Evolutionary conservation across 805 yeast species (phyloP).

Genomic region (Kockiozyma suomiensis): DNA sequence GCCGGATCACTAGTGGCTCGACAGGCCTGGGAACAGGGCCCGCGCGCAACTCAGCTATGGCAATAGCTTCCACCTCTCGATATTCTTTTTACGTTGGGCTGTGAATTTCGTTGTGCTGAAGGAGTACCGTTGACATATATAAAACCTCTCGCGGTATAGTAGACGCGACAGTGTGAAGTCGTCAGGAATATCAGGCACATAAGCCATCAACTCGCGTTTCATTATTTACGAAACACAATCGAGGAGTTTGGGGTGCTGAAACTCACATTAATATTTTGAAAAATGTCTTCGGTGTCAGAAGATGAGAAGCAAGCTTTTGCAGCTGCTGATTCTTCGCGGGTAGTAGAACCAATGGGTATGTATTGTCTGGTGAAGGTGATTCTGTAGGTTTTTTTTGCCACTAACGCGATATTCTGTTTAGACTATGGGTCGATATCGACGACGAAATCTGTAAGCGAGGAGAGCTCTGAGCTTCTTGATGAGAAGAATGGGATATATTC

Average conservation of each 20-base stretch:
- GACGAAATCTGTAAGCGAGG: background rate
- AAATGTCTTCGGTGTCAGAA: background rate
- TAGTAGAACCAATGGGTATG: constrained; percentile 10
- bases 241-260: background rate
- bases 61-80: background rate
- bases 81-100: background rate
- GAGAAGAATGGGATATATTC: constrained; percentile 10
- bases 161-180: no score
- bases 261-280: background rate
- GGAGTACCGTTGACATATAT: no score
- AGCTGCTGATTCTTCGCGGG: background rate
- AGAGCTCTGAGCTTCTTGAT: background rate
- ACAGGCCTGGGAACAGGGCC: background rate
- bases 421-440: constrained; percentile 29
- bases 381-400: background rate
- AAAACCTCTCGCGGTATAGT: no score
- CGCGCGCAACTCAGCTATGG: background rate
- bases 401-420: background rate
- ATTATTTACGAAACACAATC: no score
- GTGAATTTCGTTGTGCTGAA: no score
- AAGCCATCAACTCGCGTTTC: no score
- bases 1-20: background rate
- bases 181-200: no score
- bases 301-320: constrained; percentile 4
- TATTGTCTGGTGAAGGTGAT: background rate